These are phyloP conservation scores for Neodidymelliopsis sp. DNA, from an alignment of 2,329 filamentous ascomycete genomes.

Conservation along the genomic window DNA sequence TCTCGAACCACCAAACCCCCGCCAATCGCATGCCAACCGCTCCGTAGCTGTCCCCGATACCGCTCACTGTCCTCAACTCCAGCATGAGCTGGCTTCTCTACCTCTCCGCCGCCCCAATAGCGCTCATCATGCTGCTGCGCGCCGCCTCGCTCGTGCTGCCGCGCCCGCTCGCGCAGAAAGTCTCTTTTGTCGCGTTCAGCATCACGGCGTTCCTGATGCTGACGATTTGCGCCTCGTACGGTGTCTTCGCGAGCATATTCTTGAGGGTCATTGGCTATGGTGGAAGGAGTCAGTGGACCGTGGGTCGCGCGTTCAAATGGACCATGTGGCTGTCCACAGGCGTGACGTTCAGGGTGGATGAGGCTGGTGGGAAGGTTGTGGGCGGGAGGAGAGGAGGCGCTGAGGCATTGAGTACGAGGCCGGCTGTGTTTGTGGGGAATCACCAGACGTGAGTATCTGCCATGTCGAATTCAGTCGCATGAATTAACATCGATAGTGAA, in stretches of 20 bases:
- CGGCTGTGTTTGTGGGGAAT: slow-evolving; percentile 91
- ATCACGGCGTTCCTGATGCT: slow-evolving; percentile 52
- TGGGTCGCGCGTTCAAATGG: slow-evolving; percentile 80
- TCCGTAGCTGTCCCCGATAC: not conserved
- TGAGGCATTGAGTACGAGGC: slow-evolving; percentile 59
- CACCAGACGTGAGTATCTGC: slow-evolving; percentile 81
- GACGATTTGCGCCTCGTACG: slow-evolving; percentile 67
- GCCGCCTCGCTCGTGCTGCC: slow-evolving; percentile 40
- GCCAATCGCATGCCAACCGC: slow-evolving; percentile 16
- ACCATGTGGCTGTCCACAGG: slow-evolving; percentile 78
- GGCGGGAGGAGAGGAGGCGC: slow-evolving; percentile 41
- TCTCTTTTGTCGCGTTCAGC: slow-evolving; percentile 72
- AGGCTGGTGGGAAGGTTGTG: slow-evolving; percentile 38
- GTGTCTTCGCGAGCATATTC: slow-evolving; percentile 74
- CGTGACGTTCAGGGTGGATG: slow-evolving; percentile 74
- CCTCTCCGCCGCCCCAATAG: slow-evolving; percentile 35
- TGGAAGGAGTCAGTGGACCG: slow-evolving; percentile 84
- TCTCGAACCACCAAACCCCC: slow-evolving; percentile 9
- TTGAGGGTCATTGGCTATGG: slow-evolving; percentile 76
- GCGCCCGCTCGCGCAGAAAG: slow-evolving; percentile 36
- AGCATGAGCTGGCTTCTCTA: slow-evolving; percentile 45
- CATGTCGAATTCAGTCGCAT: no score
- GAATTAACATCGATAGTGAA: slow-evolving; percentile 60
- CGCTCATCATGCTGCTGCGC: slow-evolving; percentile 41
- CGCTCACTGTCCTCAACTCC: slow-evolving; percentile 17